These are phyloP conservation scores for Suillus weaverae DNA, from an alignment of 768 basidiomycete genomes.

Conservation along the genomic window DNA sequence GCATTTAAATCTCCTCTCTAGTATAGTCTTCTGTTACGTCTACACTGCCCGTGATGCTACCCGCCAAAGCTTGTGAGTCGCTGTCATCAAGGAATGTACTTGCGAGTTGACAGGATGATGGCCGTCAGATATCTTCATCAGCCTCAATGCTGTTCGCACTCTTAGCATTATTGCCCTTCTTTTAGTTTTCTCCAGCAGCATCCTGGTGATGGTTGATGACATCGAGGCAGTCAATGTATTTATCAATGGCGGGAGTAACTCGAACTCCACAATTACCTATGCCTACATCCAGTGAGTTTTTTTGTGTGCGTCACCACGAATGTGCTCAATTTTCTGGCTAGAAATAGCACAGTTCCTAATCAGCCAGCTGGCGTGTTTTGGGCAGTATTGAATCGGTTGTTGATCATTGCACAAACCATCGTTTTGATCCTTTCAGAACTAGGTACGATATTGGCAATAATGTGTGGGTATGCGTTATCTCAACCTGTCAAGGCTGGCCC, in stretches of 20 bases:
- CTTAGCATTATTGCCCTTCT: constrained; percentile 78
- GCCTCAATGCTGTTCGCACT: constrained; percentile 73
- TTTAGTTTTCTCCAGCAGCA: constrained; percentile 77
- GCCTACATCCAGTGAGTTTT: constrained; percentile 77
- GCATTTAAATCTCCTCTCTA: constrained; percentile 1
- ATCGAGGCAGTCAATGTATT: constrained; percentile 74
- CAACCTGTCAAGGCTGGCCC: constrained; percentile 57
- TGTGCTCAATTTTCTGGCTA: constrained; percentile 19
- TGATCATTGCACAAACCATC: constrained; percentile 80
- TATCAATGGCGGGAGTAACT: constrained; percentile 37
- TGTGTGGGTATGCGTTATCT: not conserved
- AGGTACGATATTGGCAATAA: constrained; percentile 35
- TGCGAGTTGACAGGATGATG: not conserved
- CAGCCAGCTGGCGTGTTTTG: constrained; percentile 92
- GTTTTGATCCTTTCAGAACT: constrained; percentile 55
- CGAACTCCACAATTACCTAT: constrained; percentile 51
- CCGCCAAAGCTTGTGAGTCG: constrained; percentile 31
- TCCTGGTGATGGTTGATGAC: constrained; percentile 73
- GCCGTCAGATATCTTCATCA: constrained; percentile 56
- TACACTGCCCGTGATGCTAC: constrained; percentile 21
- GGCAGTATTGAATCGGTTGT: constrained; percentile 82
- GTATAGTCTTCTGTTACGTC: not conserved
- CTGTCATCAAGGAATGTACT: not conserved
- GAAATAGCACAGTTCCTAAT: constrained; percentile 86
- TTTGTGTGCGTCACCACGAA: not conserved